A percentile compares a stretch with the other conserved stretches of the same genome.
These are phyloP conservation scores for Bruguiera parviflora DNA, from an alignment of 345 rosid species.

Conservation along the genomic window DNA sequence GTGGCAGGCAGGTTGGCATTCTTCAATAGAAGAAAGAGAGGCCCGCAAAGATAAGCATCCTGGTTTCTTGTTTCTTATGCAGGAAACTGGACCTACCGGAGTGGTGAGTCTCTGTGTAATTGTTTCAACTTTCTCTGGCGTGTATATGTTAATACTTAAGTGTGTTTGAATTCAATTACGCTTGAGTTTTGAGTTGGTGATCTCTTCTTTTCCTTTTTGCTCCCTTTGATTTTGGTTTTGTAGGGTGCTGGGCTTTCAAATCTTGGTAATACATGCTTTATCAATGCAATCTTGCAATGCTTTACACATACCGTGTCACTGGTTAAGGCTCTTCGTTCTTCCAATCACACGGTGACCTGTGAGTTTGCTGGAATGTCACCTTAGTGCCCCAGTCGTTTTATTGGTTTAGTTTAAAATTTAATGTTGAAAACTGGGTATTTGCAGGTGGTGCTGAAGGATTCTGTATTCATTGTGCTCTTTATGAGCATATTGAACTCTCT, in stretches of 20 bases:
- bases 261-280: slow-evolving; percentile 82
- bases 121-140: neutral
- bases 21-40: neutral
- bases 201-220: neutral
- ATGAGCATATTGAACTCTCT: slow-evolving; percentile 48
- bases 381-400: neutral
- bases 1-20: neutral
- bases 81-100: slow-evolving; percentile 17
- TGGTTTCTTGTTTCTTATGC: neutral
- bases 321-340: slow-evolving; percentile 49
- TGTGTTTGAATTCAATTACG: neutral
- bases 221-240: slow-evolving; percentile 7
- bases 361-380: slow-evolving; percentile 23
- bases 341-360: slow-evolving; percentile 41
- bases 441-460: slow-evolving; percentile 54
- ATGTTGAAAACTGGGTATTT: slow-evolving; percentile 13
- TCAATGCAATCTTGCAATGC: slow-evolving; percentile 85
- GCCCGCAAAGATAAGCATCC: neutral
- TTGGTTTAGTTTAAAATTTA: slow-evolving; percentile 6
- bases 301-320: slow-evolving; percentile 83
- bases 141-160: too few relatives aligned
- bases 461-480: slow-evolving; percentile 53
- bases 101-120: slow-evolving; percentile 9
- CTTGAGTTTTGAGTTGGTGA: neutral
- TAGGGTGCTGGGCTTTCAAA: slow-evolving; percentile 91